Evolutionary conservation across 208 protist genomes (phyloP), one percentile per base, ranked within the genome.

Genomic region (Leishmania tropica): DNA sequence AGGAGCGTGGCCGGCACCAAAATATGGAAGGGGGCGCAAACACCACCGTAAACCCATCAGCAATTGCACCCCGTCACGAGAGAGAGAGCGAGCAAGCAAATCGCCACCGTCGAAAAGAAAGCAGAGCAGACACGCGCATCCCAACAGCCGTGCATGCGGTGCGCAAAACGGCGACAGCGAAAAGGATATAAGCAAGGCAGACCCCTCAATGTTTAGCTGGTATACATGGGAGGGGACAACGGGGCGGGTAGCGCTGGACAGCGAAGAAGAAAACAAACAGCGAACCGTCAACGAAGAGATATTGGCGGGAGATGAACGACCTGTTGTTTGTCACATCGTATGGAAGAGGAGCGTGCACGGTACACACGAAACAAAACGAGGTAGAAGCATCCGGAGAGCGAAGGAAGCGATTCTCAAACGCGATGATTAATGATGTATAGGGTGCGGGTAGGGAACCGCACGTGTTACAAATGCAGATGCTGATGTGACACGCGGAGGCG

Each of bases 281-380:
- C 58, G 42, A 24, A 76, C 24, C 67, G 31, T 37, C 15, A 65
- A 78, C 31, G 8, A 79, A 21, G 72, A 40, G n/a, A 37, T 24
- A 73, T 72, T 24, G 28, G 54, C 40, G 28, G 35, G 64, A 15
- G 64, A 70, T 70, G 8, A n/a, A 24, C 11, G 64, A 62, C 56
- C 56, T 62, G 56, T 31, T 24, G 56, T 15, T 62, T 2, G 17
- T 24, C 11, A 62, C 56, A 62, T 62, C 24, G 56, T 68, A 48
- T 35, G 15, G 65, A 11, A 48, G 62, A 81, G 81, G 54, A 45
- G 64, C 56, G 65, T 48, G 45, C 28, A 62, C 42, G 35, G 62
- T n/a, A 67, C 6, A 24, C 67, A 48, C 3, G 37, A 1, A 45
- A 48, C 4, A 45, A 31, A 28, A 10, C 15, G 21, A 72, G 21